Base-by-base conservation (phyloP, 352 stramenopile genomes). In the Nothophytophthora sp. region DNA sequence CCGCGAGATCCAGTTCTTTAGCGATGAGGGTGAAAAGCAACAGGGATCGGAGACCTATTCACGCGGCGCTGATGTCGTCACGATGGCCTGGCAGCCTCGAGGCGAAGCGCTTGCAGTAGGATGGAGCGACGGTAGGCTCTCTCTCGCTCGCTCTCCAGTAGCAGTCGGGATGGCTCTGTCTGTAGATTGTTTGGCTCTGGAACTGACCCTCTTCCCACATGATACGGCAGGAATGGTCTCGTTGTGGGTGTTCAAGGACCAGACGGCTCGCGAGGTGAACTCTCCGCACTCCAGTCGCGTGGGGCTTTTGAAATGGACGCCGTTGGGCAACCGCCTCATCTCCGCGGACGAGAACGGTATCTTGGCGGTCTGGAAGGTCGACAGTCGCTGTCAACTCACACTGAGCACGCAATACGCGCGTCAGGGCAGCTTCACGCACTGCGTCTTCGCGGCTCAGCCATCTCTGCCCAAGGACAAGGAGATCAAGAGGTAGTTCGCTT, bases 291-390 rank as follows among this genome's bases (percentile, higher is more conserved):
- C 69, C 16, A 70, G 60, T 19, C 80, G 89, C 11, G 73, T 98
- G 42, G 89, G 77, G 5, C 55, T 98, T 12, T 41, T 97, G 11
- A 73, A 81, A 36, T 98, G 92, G 92, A 90, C 86, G 7, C 86
- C 88, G 0, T 63, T 69, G 9, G 92, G 90, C 20, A 96, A 92
- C 25, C 71, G 92, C 0, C 75, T 98, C 15, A 75, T 98, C 15
- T 96, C 90, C 0, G 91, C 88, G 5, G 92, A 98, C 52, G 78
- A 93, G 36, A 93, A 84, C 24, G 88, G 86, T n/a, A 46, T 92
- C 16, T 78, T 92, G 28, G 80, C 61, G 0, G 87, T 97, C 11
- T 97, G 88, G 88, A 95, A 95, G 47, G 73, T 90, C 9, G 89
- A 97, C 48, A 66, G 60, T 15, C 81, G 89, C 18, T 85, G 67